Evolutionary conservation across 805 yeast species (phyloP), one percentile per base, ranked within the genome.

Genomic region (Cyberlindnera amylophila): DNA sequence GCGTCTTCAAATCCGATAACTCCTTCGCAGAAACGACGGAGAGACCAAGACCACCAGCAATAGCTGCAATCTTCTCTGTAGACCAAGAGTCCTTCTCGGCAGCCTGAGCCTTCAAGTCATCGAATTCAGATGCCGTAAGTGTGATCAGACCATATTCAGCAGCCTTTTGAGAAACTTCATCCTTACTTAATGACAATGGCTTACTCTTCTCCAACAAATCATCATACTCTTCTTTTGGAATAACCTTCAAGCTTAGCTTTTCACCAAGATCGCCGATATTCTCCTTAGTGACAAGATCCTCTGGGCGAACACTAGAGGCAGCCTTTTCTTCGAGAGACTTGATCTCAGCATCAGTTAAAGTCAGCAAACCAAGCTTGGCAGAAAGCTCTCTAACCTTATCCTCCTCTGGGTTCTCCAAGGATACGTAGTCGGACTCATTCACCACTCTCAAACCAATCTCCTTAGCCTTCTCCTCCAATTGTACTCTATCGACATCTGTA

Each of bases 61-160:
- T 41, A 13, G 38, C 28, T 14, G 27, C 33, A 9, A 44, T 18
- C 26, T 29, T 39, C 12, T 31, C 43, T 11, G 14, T 6, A 3
- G 49, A 17, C 36, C 39, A 23, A 15, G 19, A n/a, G 30, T 19
- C 23, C 11, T 17, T 32, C 11, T 35, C 29, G 6, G 28, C 26
- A 10, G 40, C 48, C 29, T 34, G 17, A 4, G n/a, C 7, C 17
- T 32, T 36, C 29, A 50, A 44, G 12, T 30, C 34, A 1, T 45
- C 41, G 9, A 17, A 21, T 16, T 45, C 46, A 6, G 32, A 30
- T 4, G 32, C 8, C 10, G 42, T 19, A 11, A 46, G 9, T 7
- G 61, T 41, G 7, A 63, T 59, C 35, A 70, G 49, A 6, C 68
- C 72, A 29, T 58, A 49, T 11, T 62, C 66, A 5, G 50, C 41